Evolutionary conservation across 805 yeast species (phyloP), one percentile per base, ranked within the genome.

Genomic region (Tetrapisispora namnaoensis): DNA sequence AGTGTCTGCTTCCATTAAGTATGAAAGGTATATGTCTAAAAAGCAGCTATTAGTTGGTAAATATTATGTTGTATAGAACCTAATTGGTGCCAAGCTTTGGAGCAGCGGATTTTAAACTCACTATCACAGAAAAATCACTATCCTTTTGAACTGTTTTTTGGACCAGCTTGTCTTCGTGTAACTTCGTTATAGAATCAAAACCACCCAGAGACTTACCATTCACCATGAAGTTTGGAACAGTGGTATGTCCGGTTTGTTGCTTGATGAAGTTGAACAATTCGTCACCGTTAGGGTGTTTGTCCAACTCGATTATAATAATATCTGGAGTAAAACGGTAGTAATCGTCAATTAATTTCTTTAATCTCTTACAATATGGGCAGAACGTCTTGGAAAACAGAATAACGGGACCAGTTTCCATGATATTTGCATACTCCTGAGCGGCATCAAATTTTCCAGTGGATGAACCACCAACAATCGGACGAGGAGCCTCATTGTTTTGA

Each of bases 181-280:
- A 68, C 34, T 69, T 72, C 24, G 66, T 71, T 63, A 93, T 78
- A 49, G 90, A 97, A 64, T 88, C 96, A 38, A 79, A 79, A 2
- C 99, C 99, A 37, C 99, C 99, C 55, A 85, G 75, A 44, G 91
- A 82, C 24, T 75, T 64, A 9, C 85, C 83, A 49, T 81, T 83
- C 47, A 91, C 77, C 47, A 87, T 72, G 20, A 93, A 77, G 62
- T 93, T 93, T 24, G 99, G 99, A 14, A 93, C 99, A 0, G 98
- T 91, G 28, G 69, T 69, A 56, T 96, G 79, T 7, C 93, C 95
- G 4, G 95, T 79, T 49, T 75, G 65, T 45, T 74, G 70, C 17
- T 74, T 83, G 46, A 93, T 73, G 65, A 83, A 83, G 17, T 71
- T 77, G 67, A 90, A 97, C 51, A 93, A 73, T 52, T 77, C 83